phyloP scores from a whole-genome alignment of 2,329 filamentous ascomycete genomes.

The Biscogniauxia marginata region DNA sequence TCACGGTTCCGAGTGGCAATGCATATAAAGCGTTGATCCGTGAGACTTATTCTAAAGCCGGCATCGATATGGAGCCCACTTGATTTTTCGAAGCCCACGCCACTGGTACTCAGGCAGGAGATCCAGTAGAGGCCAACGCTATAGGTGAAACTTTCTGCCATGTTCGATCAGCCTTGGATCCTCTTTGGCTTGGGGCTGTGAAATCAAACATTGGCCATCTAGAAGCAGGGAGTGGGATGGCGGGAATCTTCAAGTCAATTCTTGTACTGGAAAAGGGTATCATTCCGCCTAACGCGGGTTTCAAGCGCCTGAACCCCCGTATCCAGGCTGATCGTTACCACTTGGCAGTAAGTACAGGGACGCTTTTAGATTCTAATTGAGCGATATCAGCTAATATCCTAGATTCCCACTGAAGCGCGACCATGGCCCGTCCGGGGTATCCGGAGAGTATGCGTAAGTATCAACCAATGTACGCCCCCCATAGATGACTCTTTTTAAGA shows the following conservation, averaged over 20 bases:
- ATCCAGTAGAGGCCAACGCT: conserved; percentile 45
- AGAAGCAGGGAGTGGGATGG: conserved; percentile 34
- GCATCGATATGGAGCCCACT: conserved; percentile 14
- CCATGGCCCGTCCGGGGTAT: background rate
- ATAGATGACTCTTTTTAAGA: too few species aligned
- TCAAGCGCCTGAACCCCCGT: conserved; percentile 30
- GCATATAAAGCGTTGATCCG: conserved; percentile 30
- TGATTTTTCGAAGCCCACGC: conserved; percentile 45
- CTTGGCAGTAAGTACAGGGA: background rate
- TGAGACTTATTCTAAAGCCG: conserved; percentile 23
- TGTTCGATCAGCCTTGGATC: conserved; percentile 24
- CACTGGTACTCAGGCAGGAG: conserved; percentile 47
- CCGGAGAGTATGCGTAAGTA: background rate
- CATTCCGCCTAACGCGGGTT: conserved; percentile 34
- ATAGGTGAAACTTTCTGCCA: conserved; percentile 36
- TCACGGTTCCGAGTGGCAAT: conserved; percentile 27
- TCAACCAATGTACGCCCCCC: too few species aligned
- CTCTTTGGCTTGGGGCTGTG: conserved; percentile 35
- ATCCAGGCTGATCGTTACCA: conserved; percentile 17
- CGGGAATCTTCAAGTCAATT: conserved; percentile 34
- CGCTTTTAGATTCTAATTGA: too few species aligned
- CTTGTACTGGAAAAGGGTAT: conserved; percentile 30
- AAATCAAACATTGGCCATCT: conserved; percentile 40
- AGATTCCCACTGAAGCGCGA: background rate
- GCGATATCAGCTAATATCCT: background rate